phyloP scores from a whole-genome alignment of 768 basidiomycete species.

The Strobilomyces echinocephalus region DNA sequence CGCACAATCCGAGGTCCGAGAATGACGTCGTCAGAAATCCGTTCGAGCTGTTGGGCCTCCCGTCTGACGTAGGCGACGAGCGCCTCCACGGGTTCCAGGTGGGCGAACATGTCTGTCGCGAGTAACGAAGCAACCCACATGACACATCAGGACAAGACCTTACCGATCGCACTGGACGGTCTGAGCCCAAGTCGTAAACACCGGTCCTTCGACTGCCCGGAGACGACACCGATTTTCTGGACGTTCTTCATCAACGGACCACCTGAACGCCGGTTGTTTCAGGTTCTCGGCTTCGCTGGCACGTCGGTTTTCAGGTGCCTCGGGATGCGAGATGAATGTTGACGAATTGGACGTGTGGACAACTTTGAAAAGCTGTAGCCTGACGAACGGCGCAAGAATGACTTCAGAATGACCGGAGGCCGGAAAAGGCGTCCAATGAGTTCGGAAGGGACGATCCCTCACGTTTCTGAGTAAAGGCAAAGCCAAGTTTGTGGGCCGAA shows the following conservation, averaged over 20 bases:
- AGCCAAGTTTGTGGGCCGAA: no score
- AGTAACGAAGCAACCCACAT: neutral
- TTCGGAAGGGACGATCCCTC: no score
- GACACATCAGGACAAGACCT: neutral
- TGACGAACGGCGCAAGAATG: no score
- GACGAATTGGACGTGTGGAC: no score
- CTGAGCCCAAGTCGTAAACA: slow-evolving; percentile 65
- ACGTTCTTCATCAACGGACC: slow-evolving; percentile 66
- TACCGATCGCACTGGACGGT: slow-evolving; percentile 41
- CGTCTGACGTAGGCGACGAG: slow-evolving; percentile 66
- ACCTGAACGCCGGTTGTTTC: slow-evolving; percentile 39
- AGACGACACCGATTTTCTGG: slow-evolving; percentile 52
- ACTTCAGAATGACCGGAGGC: no score
- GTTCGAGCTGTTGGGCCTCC: slow-evolving; percentile 68
- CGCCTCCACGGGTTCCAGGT: slow-evolving; percentile 69
- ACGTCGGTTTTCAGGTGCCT: slow-evolving; percentile 1
- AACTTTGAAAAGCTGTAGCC: no score
- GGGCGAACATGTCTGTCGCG: slow-evolving; percentile 57
- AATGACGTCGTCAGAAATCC: slow-evolving; percentile 39
- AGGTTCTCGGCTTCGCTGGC: slow-evolving; percentile 6
- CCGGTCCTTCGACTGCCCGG: slow-evolving; percentile 59
- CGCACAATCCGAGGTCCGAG: slow-evolving; percentile 32
- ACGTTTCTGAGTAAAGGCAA: no score
- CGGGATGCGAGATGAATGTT: slow-evolving; percentile 37
- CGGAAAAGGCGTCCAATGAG: no score